Evolutionary conservation across 2,329 filamentous ascomycete genomes (phyloP).

Genomic region (Nothophoma quercina): DNA sequence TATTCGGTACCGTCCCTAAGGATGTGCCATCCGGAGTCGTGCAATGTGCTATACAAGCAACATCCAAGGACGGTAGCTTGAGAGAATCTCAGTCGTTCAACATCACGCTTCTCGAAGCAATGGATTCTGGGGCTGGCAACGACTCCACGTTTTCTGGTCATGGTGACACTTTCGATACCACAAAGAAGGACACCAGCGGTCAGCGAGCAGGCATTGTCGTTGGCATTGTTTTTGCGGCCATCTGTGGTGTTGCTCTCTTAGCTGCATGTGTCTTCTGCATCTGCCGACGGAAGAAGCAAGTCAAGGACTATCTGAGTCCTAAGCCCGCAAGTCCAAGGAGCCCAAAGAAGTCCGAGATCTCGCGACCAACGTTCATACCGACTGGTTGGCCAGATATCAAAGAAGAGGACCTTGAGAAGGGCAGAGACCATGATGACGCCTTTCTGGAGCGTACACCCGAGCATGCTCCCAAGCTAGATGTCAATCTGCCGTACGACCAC

Average conservation of each 20-base stretch:
- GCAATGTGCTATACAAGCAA: conserved; percentile 55
- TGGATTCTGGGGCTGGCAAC: conserved; percentile 11
- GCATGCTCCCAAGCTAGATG: conserved; percentile 50
- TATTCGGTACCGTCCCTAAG: conserved; percentile 60
- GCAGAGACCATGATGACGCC: conserved; percentile 31
- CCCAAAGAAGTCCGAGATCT: conserved; percentile 49
- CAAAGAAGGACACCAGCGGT: conserved; percentile 4
- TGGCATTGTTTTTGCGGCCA: conserved; percentile 44
- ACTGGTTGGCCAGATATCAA: conserved; percentile 36
- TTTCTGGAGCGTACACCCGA: conserved; percentile 33
- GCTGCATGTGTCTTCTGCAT: conserved; percentile 29
- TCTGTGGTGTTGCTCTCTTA: conserved; percentile 38
- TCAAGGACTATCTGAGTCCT: conserved; percentile 29
- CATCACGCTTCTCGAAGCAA: conserved; percentile 44
- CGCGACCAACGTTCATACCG: conserved; percentile 49
- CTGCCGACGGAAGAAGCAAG: conserved; percentile 32
- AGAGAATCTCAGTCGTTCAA: conserved; percentile 56
- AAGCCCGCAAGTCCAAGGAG: conserved; percentile 30
- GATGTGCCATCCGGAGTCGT: conserved; percentile 50
- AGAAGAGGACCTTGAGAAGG: conserved; percentile 51
- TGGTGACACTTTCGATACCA: conserved; percentile 15
- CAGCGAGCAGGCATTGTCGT: conserved; percentile 33
- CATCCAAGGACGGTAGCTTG: conserved; percentile 31
- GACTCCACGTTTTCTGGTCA: conserved; percentile 7
- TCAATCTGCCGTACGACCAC: conserved; percentile 40